Evolutionary conservation across 1,284 basidiomycete genomes (phyloP), one percentile per base, ranked within the genome.

Genomic region (Microbotryum violaceum): DNA sequence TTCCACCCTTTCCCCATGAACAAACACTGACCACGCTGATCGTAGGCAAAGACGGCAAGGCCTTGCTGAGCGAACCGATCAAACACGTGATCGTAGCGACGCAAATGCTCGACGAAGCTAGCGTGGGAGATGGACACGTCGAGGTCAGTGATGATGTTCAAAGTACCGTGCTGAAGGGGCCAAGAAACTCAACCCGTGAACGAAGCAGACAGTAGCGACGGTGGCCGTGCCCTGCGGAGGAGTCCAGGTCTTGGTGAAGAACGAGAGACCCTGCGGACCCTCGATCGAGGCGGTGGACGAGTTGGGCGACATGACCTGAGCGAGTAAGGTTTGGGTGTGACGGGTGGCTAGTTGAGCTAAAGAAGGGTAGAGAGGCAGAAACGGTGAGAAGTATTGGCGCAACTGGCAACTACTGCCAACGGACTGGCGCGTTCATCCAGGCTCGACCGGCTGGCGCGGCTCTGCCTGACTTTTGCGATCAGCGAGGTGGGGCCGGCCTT

Each of bases 101-200:
- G 68, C 52, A 74, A 68, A 58, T 77, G 73, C 57, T 78, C 77
- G 37, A 75, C 71, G 65, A 77, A 77, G 44, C 77, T 77, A 61
- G 2, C 7, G 6, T 31, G 8, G n/a, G 21, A 23, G n/a, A n/a
- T 14, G 31, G 27, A 31, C 29, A 53, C 53, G 20, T 23, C 52
- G 21, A 12, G 21, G 8, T 29, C 10, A 47, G 29, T 20, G 9
- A 29, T 37, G 8, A 20, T 12, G 23, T 49, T 46, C 27, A 37
- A 21, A 10, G 31, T 37, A 4, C n/a, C 2, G 44, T 18, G 14
- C 8, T 31, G 31, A 9, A 31, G 31, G 9, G 29, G 31, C 31
- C 31, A 9, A 31, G 8, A 10, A 31, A 57, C 63, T 23, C 20
- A 42, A 68, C 72, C 72, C 72, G 55, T 73, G 72, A 1, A 72